These are phyloP conservation scores for Trypanosoma lewisi DNA, from an alignment of 208 protist species.

Conservation along the genomic window DNA sequence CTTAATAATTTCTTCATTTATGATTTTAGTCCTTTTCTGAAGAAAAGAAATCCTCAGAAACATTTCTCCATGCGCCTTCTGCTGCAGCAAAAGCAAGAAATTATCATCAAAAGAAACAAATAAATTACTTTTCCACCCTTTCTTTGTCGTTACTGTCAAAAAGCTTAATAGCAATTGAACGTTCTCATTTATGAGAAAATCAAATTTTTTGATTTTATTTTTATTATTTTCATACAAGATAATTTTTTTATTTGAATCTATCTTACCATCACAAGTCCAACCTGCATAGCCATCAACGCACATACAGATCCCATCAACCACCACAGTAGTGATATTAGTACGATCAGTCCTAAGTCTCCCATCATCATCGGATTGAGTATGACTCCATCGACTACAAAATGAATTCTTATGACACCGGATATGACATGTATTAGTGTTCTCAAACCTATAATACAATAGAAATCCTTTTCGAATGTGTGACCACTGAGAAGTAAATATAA, in stretches of 20 bases:
- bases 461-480: slow-evolving; percentile 39
- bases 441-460: slow-evolving; percentile 61
- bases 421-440: background rate
- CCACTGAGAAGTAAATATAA: slow-evolving; percentile 65
- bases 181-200: slow-evolving; percentile 12
- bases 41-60: background rate
- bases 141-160: no score
- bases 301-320: slow-evolving; percentile 22
- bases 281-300: slow-evolving; percentile 8
- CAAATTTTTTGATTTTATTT: background rate
- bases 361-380: no score
- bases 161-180: background rate
- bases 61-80: background rate
- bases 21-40: background rate
- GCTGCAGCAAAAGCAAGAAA: no score
- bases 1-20: background rate
- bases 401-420: slow-evolving; percentile 17
- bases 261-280: slow-evolving; percentile 9
- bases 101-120: slow-evolving; percentile 8
- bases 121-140: background rate
- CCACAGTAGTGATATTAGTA: no score
- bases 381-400: slow-evolving; percentile 2
- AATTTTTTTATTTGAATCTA: background rate
- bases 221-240: background rate
- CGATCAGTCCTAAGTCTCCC: no score